Base-by-base conservation (phyloP, 2,329 filamentous ascomycete species). In the Epichloe baconii region DNA sequence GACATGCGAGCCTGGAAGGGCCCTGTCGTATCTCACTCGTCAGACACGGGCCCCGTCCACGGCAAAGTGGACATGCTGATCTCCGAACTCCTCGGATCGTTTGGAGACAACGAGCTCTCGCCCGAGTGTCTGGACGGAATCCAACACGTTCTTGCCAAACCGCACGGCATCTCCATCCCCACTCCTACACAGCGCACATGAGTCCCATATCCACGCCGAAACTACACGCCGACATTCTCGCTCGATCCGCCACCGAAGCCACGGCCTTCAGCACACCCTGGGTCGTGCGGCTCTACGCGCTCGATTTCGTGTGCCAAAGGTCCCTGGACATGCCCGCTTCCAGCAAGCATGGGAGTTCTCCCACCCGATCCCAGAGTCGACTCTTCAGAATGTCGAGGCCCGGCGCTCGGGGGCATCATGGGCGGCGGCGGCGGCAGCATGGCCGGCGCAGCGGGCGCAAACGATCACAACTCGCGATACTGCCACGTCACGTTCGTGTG, bases 1-100 rank as follows among this genome's bases (percentile, higher is more conserved):
- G 93, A 98, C 65, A 98, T 98, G 93, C 83, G 93, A 47, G 85
- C 85, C 53, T 98, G 94, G 94, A 86, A 86, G 61, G 94, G 94
- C 0, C 91, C 91, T 1, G 64, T 79, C 1, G 62, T 76, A 17
- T 69, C 71, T 47, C 64, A 70, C 54, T 66, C 71, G 8, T 59
- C 67, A 4, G 63, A 69, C 42, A 63, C 66, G 42, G 68, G 72
- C 3, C 72, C 74, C 14, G 69, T 75, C 5, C 71, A 79, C 57
- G 77, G 78, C 58, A 82, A 83, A 61, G 85, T 98, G 42, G 93
- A 98, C 65, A 95, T 98, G 50, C 72, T 98, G 3, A 82, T 98
- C 31, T 96, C 90, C 2, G 93, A 98, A 67, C 79, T 98, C 0
- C 79, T 98, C 0, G 93, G 89, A 38, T 96, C 90, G 2, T 98